Evolutionary conservation across 148 eudicot genomes (phyloP).

Genomic region (Dianthus caryophyllus): DNA sequence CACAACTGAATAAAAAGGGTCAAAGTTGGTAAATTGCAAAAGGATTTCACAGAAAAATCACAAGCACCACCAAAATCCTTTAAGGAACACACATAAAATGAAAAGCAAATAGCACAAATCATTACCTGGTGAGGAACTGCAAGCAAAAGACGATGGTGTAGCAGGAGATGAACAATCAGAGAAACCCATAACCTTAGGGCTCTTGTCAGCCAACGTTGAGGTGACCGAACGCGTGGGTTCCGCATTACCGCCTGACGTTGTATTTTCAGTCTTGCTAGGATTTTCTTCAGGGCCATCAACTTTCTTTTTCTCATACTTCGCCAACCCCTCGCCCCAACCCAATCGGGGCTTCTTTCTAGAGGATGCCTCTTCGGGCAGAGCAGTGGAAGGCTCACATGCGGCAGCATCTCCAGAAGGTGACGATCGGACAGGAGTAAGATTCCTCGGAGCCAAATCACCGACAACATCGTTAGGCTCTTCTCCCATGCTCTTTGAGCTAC

Average conservation of each 20-base stretch:
- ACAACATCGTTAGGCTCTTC: slow-evolving; percentile 46
- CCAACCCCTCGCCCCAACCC: slow-evolving; percentile 96
- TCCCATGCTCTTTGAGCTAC: slow-evolving; percentile 61
- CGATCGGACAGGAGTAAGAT: slow-evolving; percentile 35
- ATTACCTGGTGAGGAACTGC: slow-evolving; percentile 90
- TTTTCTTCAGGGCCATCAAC: slow-evolving; percentile 71
- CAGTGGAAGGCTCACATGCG: slow-evolving; percentile 34
- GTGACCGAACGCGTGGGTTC: slow-evolving; percentile 42
- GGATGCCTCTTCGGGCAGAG: slow-evolving; percentile 45
- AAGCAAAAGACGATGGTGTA: slow-evolving; percentile 74
- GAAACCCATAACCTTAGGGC: slow-evolving; percentile 49
- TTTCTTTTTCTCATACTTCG: slow-evolving; percentile 90
- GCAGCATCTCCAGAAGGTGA: slow-evolving; percentile 60
- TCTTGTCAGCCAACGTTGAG: slow-evolving; percentile 45
- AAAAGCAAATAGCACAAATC: no score
- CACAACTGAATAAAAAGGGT: neutral
- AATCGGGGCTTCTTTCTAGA: slow-evolving; percentile 89
- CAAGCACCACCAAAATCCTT: neutral
- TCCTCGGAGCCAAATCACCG: slow-evolving; percentile 38
- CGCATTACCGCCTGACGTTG: slow-evolving; percentile 20
- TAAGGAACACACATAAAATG: neutral
- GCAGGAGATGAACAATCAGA: slow-evolving; percentile 81
- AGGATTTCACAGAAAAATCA: slow-evolving; percentile 2
- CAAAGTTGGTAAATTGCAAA: neutral
- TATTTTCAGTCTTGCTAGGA: slow-evolving; percentile 33